Base-by-base conservation (phyloP, 1,139 yeast species). In the Suhomyces chickasaworum region DNA sequence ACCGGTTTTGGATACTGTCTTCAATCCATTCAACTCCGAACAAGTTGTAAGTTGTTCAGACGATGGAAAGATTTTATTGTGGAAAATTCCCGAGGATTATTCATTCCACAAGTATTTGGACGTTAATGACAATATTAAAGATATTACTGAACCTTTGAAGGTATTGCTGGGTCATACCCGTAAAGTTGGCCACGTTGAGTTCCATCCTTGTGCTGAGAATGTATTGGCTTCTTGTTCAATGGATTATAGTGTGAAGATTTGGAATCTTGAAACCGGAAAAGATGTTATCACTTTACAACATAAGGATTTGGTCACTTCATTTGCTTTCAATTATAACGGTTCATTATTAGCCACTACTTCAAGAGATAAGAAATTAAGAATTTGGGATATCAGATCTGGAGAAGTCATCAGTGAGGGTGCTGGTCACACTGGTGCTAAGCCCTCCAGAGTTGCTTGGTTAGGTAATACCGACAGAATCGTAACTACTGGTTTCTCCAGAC, bases 401-500 rank as follows among this genome's bases (percentile, higher is more conserved):
- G 77, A 85, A 59, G 63, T 90, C 33, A 65, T 91, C 39, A 79
- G 86, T 37, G 97, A 90, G 67, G 97, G 97, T 34, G 76, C 85
- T 2, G 95, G 96, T 13, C 99, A 93, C 61, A 73, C 86, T 5
- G 98, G 98, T 49, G 97, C 97, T 32, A 93, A 93, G 66, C 84
- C 89, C 21, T 81, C 91, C 23, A 81, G 98, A 64, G 86, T 89
- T 33, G 81, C 80, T 10, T 93, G 99, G 98, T 70, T 90, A 53
- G 97, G 98, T 27, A 82, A 88, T 58, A 74, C 87, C 41, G 88
- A 91, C 59, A 79, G 97, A 58, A 69, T 93, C 30, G 86, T 86
- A 45, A 91, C 99, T 30, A 91, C 99, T n/a, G 99, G 99, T 1
- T 93, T 93, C 64, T 89, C 96, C 35, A 83, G 87, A 62, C 78